Conservation (phyloP, 176 grass and related monocot genomes). For the Eremochloa ophiuroides region DNA sequence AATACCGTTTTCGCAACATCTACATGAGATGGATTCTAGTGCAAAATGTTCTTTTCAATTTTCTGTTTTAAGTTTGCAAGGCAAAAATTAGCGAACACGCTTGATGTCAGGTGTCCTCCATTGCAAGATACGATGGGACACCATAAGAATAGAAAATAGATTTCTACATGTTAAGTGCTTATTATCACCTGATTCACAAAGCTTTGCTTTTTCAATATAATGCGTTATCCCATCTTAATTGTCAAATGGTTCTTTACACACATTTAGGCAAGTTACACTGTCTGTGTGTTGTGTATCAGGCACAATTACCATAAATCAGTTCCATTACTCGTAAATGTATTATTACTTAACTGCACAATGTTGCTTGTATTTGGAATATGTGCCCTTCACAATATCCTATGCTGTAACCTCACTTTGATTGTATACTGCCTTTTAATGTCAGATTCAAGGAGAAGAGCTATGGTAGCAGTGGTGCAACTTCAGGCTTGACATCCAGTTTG, state of each 20-base stretch:
- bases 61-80: not conserved
- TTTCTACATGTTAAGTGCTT: not conserved
- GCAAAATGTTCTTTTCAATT: not conserved
- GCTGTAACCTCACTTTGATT: not conserved
- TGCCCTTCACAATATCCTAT: not conserved
- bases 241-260: not conserved
- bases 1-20: not conserved
- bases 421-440: constrained; percentile 28
- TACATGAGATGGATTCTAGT: constrained; percentile 3
- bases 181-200: not conserved
- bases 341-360: not conserved
- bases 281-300: not conserved
- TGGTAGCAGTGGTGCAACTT: constrained; percentile 77
- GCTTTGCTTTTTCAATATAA: not conserved
- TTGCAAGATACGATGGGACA: not conserved
- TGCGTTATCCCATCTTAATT: not conserved
- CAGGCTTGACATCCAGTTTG: constrained; percentile 87
- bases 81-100: constrained; percentile 4
- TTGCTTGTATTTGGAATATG: constrained; percentile 10
- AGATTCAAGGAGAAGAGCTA: constrained; percentile 93
- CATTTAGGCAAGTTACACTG: not conserved
- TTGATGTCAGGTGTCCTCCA: not conserved
- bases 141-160: not conserved
- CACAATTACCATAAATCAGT: not conserved
- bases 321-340: not conserved